phyloP scores from a whole-genome alignment of 1,284 basidiomycete species.

The Ustilago bromivora region DNA sequence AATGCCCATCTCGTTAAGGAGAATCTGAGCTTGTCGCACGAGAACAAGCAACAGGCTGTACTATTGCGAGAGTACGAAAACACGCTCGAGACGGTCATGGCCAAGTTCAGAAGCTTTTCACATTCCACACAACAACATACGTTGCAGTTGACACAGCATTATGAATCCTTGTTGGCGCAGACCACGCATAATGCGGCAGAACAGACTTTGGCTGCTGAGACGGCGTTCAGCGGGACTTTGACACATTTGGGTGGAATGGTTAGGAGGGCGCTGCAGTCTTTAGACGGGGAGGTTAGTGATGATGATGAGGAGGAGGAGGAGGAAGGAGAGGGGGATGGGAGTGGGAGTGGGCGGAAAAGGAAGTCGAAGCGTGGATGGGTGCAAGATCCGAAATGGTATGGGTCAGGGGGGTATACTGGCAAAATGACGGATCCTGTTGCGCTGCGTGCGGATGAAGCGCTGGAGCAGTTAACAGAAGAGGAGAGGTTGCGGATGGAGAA shows the following conservation, averaged over 20 bases:
- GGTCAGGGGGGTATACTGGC: conserved; percentile 64
- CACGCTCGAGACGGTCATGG: conserved; percentile 95
- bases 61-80: conserved; percentile 93
- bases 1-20: conserved; percentile 92
- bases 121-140: conserved; percentile 92
- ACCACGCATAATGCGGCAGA: conserved; percentile 55
- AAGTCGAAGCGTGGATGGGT: conserved; percentile 39
- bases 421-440: conserved; percentile 53
- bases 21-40: conserved; percentile 89
- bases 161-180: conserved; percentile 80
- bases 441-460: conserved; percentile 46
- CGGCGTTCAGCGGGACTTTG: conserved; percentile 53
- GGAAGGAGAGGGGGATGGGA: conserved; percentile 14
- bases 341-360: not conserved
- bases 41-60: conserved; percentile 90
- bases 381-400: conserved; percentile 61
- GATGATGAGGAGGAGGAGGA: conserved; percentile 19
- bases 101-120: conserved; percentile 92
- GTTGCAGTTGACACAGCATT: conserved; percentile 87
- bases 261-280: conserved; percentile 52
- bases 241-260: conserved; percentile 58
- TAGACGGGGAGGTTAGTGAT: conserved; percentile 56
- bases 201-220: conserved; percentile 50
- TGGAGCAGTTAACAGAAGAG: conserved; percentile 60
- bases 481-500: conserved; percentile 65